A percentile compares a stretch with the other conserved stretches of the same genome.
Evolutionary conservation across 2,329 filamentous ascomycete genomes (phyloP).

Genomic region (Sporothrix sp.): DNA sequence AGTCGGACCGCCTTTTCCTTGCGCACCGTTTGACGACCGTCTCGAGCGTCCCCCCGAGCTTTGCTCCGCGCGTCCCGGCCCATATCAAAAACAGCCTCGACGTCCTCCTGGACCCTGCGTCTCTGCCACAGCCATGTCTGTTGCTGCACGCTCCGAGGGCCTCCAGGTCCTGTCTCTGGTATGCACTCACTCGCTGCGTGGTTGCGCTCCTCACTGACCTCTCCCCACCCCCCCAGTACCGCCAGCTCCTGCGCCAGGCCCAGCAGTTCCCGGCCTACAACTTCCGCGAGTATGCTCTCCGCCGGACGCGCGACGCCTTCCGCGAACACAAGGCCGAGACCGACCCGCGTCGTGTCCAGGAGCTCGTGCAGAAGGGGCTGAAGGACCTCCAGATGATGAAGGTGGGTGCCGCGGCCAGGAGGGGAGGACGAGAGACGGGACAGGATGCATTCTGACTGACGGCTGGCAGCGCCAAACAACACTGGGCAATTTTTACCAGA

Average conservation of each 20-base stretch:
- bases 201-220: conserved; percentile 13
- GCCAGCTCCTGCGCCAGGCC: conserved; percentile 78
- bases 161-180: conserved; percentile 49
- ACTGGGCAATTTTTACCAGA: conserved; percentile 88
- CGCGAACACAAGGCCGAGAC: conserved; percentile 64
- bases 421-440: not conserved
- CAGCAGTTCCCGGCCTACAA: conserved; percentile 89
- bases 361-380: conserved; percentile 78
- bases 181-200: conserved; percentile 19
- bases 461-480: conserved; percentile 72
- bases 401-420: conserved; percentile 41
- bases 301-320: conserved; percentile 85
- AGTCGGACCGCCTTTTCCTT: not conserved
- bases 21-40: not conserved
- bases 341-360: conserved; percentile 71
- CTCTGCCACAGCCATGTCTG: conserved; percentile 2
- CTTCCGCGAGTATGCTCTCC: conserved; percentile 91
- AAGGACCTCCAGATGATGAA: conserved; percentile 84
- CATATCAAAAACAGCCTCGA: conserved; percentile 1
- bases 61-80: not conserved
- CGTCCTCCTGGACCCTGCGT: not conserved
- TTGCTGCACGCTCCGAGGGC: conserved; percentile 24
- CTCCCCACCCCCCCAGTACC: conserved; percentile 52
- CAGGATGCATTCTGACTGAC: not conserved
- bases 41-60: not conserved